Conservation (phyloP, 2,329 filamentous ascomycete species). For the Xylariales sp. region DNA sequence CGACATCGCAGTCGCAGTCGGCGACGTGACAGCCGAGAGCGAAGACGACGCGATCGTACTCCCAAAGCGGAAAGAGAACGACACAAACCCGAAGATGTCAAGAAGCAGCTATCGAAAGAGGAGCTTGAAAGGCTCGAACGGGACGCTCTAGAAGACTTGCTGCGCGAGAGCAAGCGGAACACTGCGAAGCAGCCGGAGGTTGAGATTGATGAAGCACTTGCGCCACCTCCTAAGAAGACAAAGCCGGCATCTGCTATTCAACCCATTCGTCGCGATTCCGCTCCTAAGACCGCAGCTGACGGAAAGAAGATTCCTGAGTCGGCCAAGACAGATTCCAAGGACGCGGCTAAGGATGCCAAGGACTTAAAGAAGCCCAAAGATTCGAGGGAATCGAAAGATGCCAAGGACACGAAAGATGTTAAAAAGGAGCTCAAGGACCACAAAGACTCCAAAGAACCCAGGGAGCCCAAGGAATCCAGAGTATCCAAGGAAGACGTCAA, state of each 20-base stretch:
- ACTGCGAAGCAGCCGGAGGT: conserved; percentile 46
- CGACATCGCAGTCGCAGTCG: conserved; percentile 24
- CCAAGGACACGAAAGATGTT: conserved; percentile 18
- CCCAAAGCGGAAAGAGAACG: conserved; percentile 32
- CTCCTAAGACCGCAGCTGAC: conserved; percentile 35
- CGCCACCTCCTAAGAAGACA: conserved; percentile 47
- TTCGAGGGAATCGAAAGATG: conserved; percentile 16
- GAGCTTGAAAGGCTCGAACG: conserved; percentile 54
- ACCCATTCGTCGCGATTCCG: conserved; percentile 45
- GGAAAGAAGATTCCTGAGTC: conserved; percentile 31
- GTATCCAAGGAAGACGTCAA: conserved; percentile 15
- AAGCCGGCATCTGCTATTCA: conserved; percentile 56
- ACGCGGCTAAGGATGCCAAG: conserved; percentile 16
- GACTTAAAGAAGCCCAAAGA: conserved; percentile 19
- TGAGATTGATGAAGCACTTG: conserved; percentile 52
- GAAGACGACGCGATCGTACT: conserved; percentile 27
- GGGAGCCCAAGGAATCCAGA: conserved; percentile 16
- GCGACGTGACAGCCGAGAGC: conserved; percentile 26
- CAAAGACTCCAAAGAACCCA: conserved; percentile 15
- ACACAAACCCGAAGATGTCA: conserved; percentile 37
- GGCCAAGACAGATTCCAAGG: conserved; percentile 29
- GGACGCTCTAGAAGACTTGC: conserved; percentile 52
- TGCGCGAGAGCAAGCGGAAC: conserved; percentile 53
- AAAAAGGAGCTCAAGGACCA: conserved; percentile 15
- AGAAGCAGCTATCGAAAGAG: conserved; percentile 53